These are phyloP conservation scores for Aspergillus aculeatus DNA, from an alignment of 2,329 filamentous ascomycete species.

Conservation along the genomic window DNA sequence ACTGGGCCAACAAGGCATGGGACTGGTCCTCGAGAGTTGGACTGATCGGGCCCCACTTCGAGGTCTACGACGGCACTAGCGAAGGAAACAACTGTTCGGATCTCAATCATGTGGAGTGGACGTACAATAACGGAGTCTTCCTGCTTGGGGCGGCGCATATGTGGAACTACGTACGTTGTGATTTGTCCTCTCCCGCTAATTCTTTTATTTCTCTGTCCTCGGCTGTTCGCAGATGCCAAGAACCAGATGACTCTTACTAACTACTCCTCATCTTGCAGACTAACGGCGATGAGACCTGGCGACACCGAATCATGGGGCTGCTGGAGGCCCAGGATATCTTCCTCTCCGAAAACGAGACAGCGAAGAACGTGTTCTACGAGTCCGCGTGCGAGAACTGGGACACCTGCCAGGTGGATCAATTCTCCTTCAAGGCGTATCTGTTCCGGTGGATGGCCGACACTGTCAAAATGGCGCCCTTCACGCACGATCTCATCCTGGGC, in stretches of 20 bases:
- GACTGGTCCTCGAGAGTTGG: constrained; percentile 52
- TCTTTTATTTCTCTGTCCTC: too few species aligned
- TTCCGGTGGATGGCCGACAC: constrained; percentile 59
- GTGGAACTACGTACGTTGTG: constrained; percentile 49
- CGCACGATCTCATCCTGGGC: constrained; percentile 50
- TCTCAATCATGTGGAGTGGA: constrained; percentile 54
- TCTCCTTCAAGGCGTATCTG: constrained; percentile 65
- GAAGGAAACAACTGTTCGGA: constrained; percentile 50
- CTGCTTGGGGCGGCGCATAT: constrained; percentile 54
- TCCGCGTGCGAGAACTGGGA: constrained; percentile 56
- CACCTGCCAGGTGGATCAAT: constrained; percentile 61
- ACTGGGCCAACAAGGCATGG: constrained; percentile 67
- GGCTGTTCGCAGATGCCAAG: background rate
- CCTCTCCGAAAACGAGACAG: constrained; percentile 35
- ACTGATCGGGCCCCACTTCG: constrained; percentile 44
- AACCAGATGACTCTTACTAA: background rate
- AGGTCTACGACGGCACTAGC: constrained; percentile 54
- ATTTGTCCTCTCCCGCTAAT: background rate
- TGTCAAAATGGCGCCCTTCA: constrained; percentile 58
- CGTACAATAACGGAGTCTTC: constrained; percentile 54
- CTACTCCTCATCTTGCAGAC: constrained; percentile 28
- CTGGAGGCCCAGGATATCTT: constrained; percentile 56
- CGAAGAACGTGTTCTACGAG: constrained; percentile 55
- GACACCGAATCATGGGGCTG: constrained; percentile 49
- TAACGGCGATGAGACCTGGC: constrained; percentile 51